Conservation (phyloP, 345 rosid genomes). For the Euphorbia pulcherrima region DNA sequence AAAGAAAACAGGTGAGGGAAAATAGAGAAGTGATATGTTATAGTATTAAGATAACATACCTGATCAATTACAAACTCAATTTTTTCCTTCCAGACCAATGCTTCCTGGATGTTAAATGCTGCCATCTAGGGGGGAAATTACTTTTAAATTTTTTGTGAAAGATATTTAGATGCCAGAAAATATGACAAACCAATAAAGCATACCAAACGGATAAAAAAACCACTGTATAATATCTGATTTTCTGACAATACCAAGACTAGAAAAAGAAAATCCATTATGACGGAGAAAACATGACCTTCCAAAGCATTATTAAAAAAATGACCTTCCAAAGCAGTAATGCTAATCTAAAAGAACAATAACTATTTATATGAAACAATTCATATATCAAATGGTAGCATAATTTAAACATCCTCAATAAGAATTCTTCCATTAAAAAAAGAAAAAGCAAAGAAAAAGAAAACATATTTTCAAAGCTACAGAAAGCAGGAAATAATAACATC, state of each 20-base stretch:
- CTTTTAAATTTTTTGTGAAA: not conserved
- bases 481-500: not conserved
- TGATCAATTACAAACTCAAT: constrained; percentile 88
- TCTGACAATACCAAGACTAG: not conserved
- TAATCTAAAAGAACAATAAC: not conserved
- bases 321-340: not conserved
- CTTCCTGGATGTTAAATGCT: constrained; percentile 98
- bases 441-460: not conserved
- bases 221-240: not conserved
- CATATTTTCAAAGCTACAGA: not conserved
- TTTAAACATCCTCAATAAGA: not conserved
- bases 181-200: not conserved
- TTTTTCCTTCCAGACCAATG: constrained; percentile 85
- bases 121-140: constrained; percentile 67
- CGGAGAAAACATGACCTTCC: not conserved
- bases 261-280: not conserved
- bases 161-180: not conserved
- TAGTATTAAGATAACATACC: constrained; percentile 41
- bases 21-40: not conserved
- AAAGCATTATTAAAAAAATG: not conserved
- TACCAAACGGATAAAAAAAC: not conserved
- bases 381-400: not conserved
- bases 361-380: not conserved
- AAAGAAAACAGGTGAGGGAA: not conserved
- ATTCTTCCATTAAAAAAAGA: not conserved